Evolutionary conservation across 2,329 filamentous ascomycete species (phyloP), one percentile per base, ranked within the genome.

Genomic region (Hypoxylon sp.): DNA sequence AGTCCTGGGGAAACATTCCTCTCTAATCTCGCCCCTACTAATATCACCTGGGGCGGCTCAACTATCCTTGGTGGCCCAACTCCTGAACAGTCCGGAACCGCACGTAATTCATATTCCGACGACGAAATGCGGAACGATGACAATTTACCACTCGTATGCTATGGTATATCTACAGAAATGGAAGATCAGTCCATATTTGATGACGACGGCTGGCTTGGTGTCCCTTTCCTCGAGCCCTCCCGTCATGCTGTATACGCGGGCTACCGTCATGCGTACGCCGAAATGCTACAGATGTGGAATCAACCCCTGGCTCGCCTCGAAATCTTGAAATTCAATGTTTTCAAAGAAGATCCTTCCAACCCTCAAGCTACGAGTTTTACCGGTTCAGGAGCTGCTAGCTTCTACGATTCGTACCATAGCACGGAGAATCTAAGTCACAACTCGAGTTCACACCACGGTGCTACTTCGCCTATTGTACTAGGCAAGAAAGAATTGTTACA

Each of bases 321-420:
- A 75, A 86, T 92, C 29, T 84, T 92, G 79, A 92, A 92, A 74
- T 92, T 91, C 74, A 91, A 91, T 69, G 84, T 88, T 3, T 80
- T 91, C 42, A 86, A 86, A 60, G 85, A 87, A 26, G 83, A 85
- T 52, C 77, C 76, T 19, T 68, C 73, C 51, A 73, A 76, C 61
- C 22, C 70, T 46, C 74, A 78, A 19, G 66, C 76, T 22, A 52
- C 59, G 3, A 66, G 73, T 2, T 74, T 76, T 3, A 67, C 71
- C 2, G 68, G 70, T 47, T 71, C 71, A 22, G 74, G 68, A 13
- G 73, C 70, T 17, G 66, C 79, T 58, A 80, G 80, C 47, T 75
- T 81, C 19, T 79, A 79, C 35, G 82, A 83, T n/a, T 75, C 74
- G 5, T 74, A 76, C 54, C 75, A 78, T 17, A 81, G 75, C 48